Evolutionary conservation across 2,329 filamentous ascomycete species (phyloP).

Genomic region (Xylariaceae sp.): DNA sequence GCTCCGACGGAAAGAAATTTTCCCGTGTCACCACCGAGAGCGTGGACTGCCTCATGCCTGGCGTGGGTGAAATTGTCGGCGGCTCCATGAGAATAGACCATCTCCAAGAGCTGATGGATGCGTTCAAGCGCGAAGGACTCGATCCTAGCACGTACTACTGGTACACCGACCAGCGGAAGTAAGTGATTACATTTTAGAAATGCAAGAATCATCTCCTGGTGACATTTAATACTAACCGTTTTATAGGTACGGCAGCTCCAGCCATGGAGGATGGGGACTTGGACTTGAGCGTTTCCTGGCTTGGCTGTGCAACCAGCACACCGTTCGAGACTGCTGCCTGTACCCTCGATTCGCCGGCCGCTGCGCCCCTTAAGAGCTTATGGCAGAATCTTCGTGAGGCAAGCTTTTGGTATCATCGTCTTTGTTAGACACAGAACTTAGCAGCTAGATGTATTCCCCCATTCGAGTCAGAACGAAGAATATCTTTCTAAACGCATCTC

Average conservation of each 20-base stretch:
- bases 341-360: constrained; percentile 78
- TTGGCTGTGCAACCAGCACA: constrained; percentile 60
- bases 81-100: constrained; percentile 95
- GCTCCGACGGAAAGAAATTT: too few relatives aligned
- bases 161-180: constrained; percentile 98
- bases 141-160: constrained; percentile 86
- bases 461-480: not conserved
- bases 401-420: not conserved
- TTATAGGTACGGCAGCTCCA: constrained; percentile 76
- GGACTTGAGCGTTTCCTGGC: constrained; percentile 77
- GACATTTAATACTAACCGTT: constrained; percentile 17
- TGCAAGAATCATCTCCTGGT: not conserved
- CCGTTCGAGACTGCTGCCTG: constrained; percentile 62
- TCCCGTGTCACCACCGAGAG: constrained; percentile 64
- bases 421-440: not conserved
- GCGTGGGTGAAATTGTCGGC: constrained; percentile 94
- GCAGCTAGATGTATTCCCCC: not conserved
- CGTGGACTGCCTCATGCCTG: constrained; percentile 81
- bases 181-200: constrained; percentile 41
- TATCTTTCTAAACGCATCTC: not conserved
- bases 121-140: constrained; percentile 83
- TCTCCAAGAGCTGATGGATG: constrained; percentile 81
- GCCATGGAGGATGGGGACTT: constrained; percentile 89
- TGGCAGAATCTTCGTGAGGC: not conserved
- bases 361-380: constrained; percentile 60